Base-by-base conservation (phyloP, 2,329 filamentous ascomycete species). In the Bipolaris gigantea region DNA sequence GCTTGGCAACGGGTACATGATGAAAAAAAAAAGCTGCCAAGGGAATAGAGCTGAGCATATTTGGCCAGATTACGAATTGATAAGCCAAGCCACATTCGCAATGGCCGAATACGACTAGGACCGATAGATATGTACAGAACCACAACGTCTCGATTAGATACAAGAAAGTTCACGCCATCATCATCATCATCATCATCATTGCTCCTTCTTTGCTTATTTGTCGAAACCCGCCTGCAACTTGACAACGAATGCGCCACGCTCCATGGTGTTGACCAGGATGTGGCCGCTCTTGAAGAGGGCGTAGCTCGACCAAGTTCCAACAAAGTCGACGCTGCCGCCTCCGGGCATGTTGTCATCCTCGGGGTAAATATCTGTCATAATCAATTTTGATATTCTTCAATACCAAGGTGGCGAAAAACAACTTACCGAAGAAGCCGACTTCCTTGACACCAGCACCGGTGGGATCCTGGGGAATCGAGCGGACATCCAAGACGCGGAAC, bases 271-370 rank as follows among this genome's bases (percentile, higher is more conserved):
- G 39, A 76, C 67, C 19, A 75, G 65, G 33, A 75, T 73, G 43
- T 69, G 72, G 1, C 73, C 73, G 44, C 70, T 73, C 68, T 73
- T 73, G 59, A 75, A 76, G 7, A 70, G 57, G 13, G 70, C 72
- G 57, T 78, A 79, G 49, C 69, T 74, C 32, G 72, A 73, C 77
- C 77, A 79, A 1, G 73, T 75, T 10, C 77, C 76, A 5, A 77
- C 73, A 56, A 78, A 79, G 41, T 75, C 69, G 6, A 78, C 60
- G 5, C 63, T 61, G n/a, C 77, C 77, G 21, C 74, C 75, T 5
- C 71, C 67, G 3, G 69, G 63, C 40, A 61, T 47, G 36, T 72
- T 66, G 56, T 78, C 76, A 45, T 78, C 76, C 51, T 77, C 76
- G 7, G 76, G 76, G 61, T 77, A 76, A 32, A 77, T 60, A 57